Evolutionary conservation across 306 rosid species (phyloP), one percentile per base, ranked within the genome.

Genomic region (Ceratonia siliqua): DNA sequence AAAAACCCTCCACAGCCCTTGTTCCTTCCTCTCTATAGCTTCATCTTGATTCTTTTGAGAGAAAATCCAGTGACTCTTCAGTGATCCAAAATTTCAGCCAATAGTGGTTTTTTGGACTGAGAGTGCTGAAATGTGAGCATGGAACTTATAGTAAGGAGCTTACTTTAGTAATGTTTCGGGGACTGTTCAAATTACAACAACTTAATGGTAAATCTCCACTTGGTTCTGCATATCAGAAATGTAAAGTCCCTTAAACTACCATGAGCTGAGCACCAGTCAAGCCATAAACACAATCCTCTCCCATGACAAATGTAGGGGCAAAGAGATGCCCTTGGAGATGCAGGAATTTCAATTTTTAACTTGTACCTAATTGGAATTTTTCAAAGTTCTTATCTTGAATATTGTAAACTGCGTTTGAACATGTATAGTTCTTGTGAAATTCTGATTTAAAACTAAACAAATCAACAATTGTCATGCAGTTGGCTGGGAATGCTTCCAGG

Each of bases 401-500:
- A 24, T 30, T 17, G 17, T 21, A 20, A 8, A 71, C 32, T 79
- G 54, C 33, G 42, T 68, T 38, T 41, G 21, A 14, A 45, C 55
- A 61, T 50, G n/a, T 52, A 61, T 15, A 35, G 33, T 68, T 78
- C 41, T 54, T 15, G 0, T 58, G 17, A 22, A 35, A 62, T 72
- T 74, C 67, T 41, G 21, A 77, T 80, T 49, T 71, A 45, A 56
- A 82, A 72, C 36, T 63, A 32, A 49, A 74, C 52, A 54, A 39
- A 56, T 21, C 8, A 48, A 61, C 68, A 3, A 62, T 81, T 68
- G 36, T 24, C 41, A 33, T 66, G 85, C 95, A 94, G 99, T 84
- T 94, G 99, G 99, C 56, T 94, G 72, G 99, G 99, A 75, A 94
- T 94, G 99, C 99, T 94, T 85, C 99, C 99, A n/a, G 99, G 99